A percentile compares a stretch with the other conserved stretches of the same genome.
Conservation (phyloP, 140 eudicot species). For the Anethum foeniculum region DNA sequence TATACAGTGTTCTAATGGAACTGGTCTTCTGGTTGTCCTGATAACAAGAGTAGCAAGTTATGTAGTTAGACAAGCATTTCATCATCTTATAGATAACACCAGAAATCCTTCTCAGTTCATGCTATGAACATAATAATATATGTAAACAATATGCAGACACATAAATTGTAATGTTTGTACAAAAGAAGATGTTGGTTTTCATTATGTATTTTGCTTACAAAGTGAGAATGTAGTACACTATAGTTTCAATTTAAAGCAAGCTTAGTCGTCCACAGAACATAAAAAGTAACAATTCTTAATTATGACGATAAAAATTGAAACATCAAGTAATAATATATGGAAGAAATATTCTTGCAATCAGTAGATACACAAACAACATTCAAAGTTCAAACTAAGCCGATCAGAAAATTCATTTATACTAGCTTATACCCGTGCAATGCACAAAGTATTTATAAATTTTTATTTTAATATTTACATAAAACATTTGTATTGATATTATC, state of each 20-base stretch:
- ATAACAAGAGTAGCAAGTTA: constrained; percentile 1
- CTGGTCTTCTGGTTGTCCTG: constrained; percentile 99
- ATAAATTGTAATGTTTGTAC: not conserved
- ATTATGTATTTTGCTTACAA: not conserved
- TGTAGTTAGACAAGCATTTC: not conserved
- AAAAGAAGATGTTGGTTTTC: not conserved
- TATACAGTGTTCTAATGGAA: constrained; percentile 89
- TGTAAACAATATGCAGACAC: not conserved
- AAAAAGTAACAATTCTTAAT: not conserved
- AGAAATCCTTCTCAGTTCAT: not conserved
- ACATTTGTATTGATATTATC: not conserved
- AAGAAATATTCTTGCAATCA: not conserved
- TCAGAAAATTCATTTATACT: not conserved
- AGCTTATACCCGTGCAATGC: not conserved
- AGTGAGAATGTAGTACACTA: not conserved
- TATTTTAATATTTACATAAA: not conserved
- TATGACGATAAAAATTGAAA: not conserved
- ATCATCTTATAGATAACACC: not conserved
- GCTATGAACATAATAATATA: not conserved
- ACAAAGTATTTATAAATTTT: not conserved
- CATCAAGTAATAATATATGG: not conserved
- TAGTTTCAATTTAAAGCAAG: not conserved
- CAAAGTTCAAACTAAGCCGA: not conserved
- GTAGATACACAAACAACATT: not conserved
- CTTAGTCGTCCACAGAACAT: not conserved